A percentile compares a stretch with the other conserved stretches of the same genome.
phyloP scores from a whole-genome alignment of 2,329 filamentous ascomycete species.

The Tolypocladium ophioglossoides region DNA sequence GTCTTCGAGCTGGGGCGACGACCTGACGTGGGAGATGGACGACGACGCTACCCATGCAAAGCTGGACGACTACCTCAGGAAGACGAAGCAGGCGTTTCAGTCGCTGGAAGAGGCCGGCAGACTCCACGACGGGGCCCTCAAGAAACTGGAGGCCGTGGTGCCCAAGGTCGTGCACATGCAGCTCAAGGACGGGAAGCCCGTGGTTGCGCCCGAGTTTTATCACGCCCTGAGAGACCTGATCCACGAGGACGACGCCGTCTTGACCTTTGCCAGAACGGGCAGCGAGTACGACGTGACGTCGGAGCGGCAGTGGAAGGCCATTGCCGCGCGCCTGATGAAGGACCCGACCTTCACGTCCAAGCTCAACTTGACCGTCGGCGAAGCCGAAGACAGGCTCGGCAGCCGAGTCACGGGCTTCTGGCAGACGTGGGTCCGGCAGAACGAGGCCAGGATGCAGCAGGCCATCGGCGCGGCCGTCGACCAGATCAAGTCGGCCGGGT shows the following conservation, averaged over 20 bases:
- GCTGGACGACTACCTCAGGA: slow-evolving; percentile 12
- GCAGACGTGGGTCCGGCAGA: slow-evolving; percentile 41
- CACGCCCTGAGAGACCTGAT: slow-evolving; percentile 49
- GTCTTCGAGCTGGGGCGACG: slow-evolving; percentile 10
- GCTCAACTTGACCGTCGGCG: slow-evolving; percentile 15
- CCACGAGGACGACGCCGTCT: slow-evolving; percentile 32
- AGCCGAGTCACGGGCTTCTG: slow-evolving; percentile 29
- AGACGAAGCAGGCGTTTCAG: slow-evolving; percentile 19
- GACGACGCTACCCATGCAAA: slow-evolving; percentile 8
- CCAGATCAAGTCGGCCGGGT: slow-evolving; percentile 23
- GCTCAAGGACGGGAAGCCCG: slow-evolving; percentile 36
- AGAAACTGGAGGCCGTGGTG: slow-evolving; percentile 37
- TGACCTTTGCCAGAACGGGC: slow-evolving; percentile 32
- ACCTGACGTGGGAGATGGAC: slow-evolving; percentile 8
- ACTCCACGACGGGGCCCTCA: slow-evolving; percentile 25
- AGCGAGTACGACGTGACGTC: slow-evolving; percentile 29
- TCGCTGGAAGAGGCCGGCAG: slow-evolving; percentile 17
- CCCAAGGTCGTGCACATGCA: slow-evolving; percentile 48
- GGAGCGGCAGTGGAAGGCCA: slow-evolving; percentile 35
- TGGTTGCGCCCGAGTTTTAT: slow-evolving; percentile 54
- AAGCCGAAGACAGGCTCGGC: slow-evolving; percentile 15
- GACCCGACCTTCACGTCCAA: slow-evolving; percentile 18
- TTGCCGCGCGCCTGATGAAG: slow-evolving; percentile 29
- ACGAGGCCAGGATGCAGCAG: slow-evolving; percentile 28
- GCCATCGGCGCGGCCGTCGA: slow-evolving; percentile 19